These are phyloP conservation scores for Polygonum maritimum DNA, from an alignment of 148 eudicot species.

Conservation along the genomic window DNA sequence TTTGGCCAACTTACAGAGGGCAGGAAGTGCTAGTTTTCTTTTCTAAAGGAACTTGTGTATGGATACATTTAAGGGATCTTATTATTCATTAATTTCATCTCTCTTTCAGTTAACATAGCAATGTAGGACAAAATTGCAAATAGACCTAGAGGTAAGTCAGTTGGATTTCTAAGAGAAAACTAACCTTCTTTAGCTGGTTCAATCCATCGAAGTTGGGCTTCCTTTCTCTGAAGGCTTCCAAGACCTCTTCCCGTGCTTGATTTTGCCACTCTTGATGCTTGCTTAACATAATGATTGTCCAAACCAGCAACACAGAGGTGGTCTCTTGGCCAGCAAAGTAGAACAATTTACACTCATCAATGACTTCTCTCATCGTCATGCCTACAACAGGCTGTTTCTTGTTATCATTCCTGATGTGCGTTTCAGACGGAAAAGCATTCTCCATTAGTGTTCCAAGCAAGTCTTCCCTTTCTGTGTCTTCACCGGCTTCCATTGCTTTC, in stretches of 20 bases:
- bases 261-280: constrained; percentile 3
- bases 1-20: constrained; percentile 80
- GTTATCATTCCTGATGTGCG: background rate
- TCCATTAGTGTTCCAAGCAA: constrained; percentile 12
- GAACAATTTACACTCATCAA: constrained; percentile 5
- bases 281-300: background rate
- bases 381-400: background rate
- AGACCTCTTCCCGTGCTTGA: background rate
- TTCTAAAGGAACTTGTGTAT: background rate
- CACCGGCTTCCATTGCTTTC: background rate
- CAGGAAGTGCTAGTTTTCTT: constrained; percentile 8
- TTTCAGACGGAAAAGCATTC: background rate
- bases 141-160: constrained; percentile 51
- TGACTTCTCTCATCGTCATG: background rate
- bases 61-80: background rate
- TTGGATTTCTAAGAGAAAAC: background rate
- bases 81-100: background rate
- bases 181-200: constrained; percentile 4
- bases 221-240: background rate
- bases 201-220: constrained; percentile 5
- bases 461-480: constrained; percentile 1
- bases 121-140: constrained; percentile 69
- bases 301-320: background rate
- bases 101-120: constrained; percentile 57
- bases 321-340: constrained; percentile 9